Percentiles rank a stretch among this genome's conserved stretches.
Evolutionary conservation across 1,284 basidiomycete species (phyloP).

Genomic region (Irpex sp.): DNA sequence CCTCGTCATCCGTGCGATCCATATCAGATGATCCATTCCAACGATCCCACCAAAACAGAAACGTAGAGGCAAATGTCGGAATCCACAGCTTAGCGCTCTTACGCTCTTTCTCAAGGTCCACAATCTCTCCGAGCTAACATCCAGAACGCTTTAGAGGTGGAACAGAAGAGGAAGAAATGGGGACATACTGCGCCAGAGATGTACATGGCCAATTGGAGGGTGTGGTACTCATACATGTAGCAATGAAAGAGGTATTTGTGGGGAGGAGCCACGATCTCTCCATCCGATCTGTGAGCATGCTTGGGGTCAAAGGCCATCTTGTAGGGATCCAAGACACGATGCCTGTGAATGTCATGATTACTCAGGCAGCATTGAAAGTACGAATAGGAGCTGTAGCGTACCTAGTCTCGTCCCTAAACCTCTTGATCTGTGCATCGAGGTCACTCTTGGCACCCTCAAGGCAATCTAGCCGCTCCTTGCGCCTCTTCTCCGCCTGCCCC

Average conservation of each 20-base stretch:
- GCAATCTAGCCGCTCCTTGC: constrained; percentile 30
- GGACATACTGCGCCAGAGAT: constrained; percentile 27
- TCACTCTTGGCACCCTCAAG: constrained; percentile 36
- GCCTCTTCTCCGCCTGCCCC: constrained; percentile 30
- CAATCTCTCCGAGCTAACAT: constrained; percentile 50
- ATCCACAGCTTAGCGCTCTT: constrained; percentile 60
- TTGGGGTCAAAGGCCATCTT: constrained; percentile 52
- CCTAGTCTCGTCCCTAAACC: constrained; percentile 53
- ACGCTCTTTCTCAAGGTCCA: constrained; percentile 54
- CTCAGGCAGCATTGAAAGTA: background rate
- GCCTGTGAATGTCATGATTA: constrained; percentile 32
- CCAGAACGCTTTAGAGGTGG: background rate
- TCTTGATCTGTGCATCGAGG: constrained; percentile 37
- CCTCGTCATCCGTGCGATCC: constrained; percentile 50
- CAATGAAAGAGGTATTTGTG: constrained; percentile 67
- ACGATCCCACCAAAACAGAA: constrained; percentile 35
- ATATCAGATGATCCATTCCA: constrained; percentile 46
- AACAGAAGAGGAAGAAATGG: background rate
- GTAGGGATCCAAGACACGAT: constrained; percentile 70
- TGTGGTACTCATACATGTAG: constrained; percentile 63
- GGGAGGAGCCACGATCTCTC: constrained; percentile 38
- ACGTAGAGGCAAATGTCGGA: constrained; percentile 42
- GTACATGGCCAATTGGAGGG: constrained; percentile 24
- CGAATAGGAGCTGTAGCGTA: constrained; percentile 20
- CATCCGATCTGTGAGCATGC: constrained; percentile 12